Evolutionary conservation across 345 rosid species (phyloP).

Genomic region (Hibiscus mutabilis): DNA sequence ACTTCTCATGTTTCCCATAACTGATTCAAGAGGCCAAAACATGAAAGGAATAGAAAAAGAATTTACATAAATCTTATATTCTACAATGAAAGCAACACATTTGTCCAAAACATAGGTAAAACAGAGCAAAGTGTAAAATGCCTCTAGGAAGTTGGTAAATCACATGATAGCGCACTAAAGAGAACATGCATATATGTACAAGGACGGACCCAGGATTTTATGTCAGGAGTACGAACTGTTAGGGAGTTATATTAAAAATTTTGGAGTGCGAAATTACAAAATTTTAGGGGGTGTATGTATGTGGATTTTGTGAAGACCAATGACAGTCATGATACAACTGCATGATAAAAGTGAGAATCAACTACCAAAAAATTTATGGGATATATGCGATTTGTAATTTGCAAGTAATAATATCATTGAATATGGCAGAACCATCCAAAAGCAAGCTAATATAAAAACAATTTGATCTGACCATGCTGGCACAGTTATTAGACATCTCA

Average conservation of each 20-base stretch:
- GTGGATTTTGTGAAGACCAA: neutral
- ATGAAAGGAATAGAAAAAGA: neutral
- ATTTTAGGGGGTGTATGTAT: no score
- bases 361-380: neutral
- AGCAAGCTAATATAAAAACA: neutral
- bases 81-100: neutral
- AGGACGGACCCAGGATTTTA: no score
- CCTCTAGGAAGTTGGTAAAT: neutral
- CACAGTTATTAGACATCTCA: neutral
- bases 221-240: no score
- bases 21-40: conserved; percentile 13
- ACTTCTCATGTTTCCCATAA: conserved; percentile 41
- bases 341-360: neutral
- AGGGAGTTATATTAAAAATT: no score
- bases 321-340: neutral
- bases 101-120: neutral
- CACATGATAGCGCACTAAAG: no score
- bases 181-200: no score
- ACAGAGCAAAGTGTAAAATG: neutral
- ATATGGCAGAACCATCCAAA: neutral
- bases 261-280: no score
- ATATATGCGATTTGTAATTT: neutral
- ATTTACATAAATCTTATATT: neutral
- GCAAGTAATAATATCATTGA: neutral
- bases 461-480: neutral